phyloP scores from a whole-genome alignment of 129 eudicot species.

The Centrapalus pauciflorus region DNA sequence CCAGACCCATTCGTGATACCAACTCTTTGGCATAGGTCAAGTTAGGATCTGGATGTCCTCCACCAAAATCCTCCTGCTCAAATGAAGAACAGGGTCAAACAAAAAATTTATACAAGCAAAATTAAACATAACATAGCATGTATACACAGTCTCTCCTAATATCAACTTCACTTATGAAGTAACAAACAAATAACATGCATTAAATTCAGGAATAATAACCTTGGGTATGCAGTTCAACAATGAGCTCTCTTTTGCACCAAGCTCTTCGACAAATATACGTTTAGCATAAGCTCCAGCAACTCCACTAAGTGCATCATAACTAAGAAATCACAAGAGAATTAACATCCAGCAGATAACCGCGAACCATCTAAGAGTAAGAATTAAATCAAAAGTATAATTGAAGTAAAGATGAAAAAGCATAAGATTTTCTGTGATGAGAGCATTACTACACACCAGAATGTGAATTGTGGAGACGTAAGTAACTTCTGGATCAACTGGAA shows the following conservation, averaged over 20 bases:
- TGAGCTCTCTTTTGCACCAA: slow-evolving; percentile 66
- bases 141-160: neutral
- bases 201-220: slow-evolving; percentile 21
- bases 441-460: slow-evolving; percentile 47
- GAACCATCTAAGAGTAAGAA: neutral
- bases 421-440: neutral
- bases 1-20: slow-evolving; percentile 69
- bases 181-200: neutral
- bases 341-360: neutral
- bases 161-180: neutral
- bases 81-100: neutral
- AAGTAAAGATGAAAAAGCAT: neutral
- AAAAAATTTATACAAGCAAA: neutral
- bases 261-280: slow-evolving; percentile 68
- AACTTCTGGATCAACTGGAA: slow-evolving; percentile 59
- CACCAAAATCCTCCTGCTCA: slow-evolving; percentile 76
- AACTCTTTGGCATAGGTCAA: slow-evolving; percentile 77
- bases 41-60: slow-evolving; percentile 87
- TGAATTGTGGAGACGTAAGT: slow-evolving; percentile 54
- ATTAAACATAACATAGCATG: neutral
- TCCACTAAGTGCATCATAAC: slow-evolving; percentile 78
- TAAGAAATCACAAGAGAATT: slow-evolving; percentile 5
- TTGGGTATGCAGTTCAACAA: slow-evolving; percentile 65
- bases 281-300: slow-evolving; percentile 79
- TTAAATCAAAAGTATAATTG: neutral